Conservation (phyloP, 192 early-diverging fungal species). For the Coemansia sp. region DNA sequence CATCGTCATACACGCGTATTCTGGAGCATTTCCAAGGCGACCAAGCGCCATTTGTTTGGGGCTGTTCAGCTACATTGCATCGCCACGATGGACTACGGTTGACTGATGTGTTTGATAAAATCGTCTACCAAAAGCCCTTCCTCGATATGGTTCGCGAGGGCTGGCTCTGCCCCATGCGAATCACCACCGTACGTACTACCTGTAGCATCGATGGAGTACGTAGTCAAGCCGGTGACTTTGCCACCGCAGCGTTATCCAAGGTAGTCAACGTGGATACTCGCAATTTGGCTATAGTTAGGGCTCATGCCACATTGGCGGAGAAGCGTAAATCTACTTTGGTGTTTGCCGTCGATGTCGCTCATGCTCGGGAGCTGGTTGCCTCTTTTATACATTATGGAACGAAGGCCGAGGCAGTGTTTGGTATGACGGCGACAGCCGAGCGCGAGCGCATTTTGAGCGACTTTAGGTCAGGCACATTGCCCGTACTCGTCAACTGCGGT, state of each 20-base stretch:
- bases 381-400: conserved; percentile 56
- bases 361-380: conserved; percentile 61
- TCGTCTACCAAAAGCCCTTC: conserved; percentile 73
- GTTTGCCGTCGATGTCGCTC: conserved; percentile 84
- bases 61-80: conserved; percentile 88
- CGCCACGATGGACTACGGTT: conserved; percentile 81
- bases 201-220: conserved; percentile 55
- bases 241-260: conserved; percentile 52
- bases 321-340: conserved; percentile 64
- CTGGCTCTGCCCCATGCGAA: conserved; percentile 68
- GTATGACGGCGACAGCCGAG: conserved; percentile 54
- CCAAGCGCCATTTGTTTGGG: conserved; percentile 72
- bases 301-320: conserved; percentile 58
- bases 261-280: conserved; percentile 60
- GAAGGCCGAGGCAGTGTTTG: conserved; percentile 53
- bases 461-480: conserved; percentile 63
- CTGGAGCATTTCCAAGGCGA: conserved; percentile 64
- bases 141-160: conserved; percentile 80
- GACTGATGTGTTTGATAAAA: conserved; percentile 67
- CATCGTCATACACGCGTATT: conserved; percentile 70
- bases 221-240: conserved; percentile 62
- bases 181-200: conserved; percentile 66
- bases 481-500: conserved; percentile 89
- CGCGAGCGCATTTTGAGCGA: conserved; percentile 59
- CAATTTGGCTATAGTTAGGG: conserved; percentile 66